phyloP scores from a whole-genome alignment of 1,139 yeast genomes.

The Candida tropicalis region DNA sequence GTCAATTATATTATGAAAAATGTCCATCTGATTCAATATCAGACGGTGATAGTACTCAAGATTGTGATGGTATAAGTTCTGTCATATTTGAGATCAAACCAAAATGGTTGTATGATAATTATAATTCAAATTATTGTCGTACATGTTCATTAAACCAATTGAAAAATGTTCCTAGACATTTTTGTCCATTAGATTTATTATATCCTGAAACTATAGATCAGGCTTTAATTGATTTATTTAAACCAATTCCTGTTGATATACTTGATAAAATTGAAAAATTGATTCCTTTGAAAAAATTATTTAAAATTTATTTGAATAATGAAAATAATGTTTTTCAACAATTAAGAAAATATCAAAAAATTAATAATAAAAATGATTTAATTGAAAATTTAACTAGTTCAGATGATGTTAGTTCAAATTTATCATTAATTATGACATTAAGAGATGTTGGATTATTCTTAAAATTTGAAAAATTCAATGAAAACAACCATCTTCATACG shows the following conservation, averaged over 20 bases:
- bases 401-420: conserved; percentile 46
- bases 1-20: conserved; percentile 32
- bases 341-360: conserved; percentile 39
- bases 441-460: conserved; percentile 58
- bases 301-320: conserved; percentile 29
- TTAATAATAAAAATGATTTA: conserved; percentile 36
- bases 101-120: conserved; percentile 50
- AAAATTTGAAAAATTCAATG: conserved; percentile 40
- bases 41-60: neutral
- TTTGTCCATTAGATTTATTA: conserved; percentile 47
- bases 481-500: conserved; percentile 32
- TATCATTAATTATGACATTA: conserved; percentile 55
- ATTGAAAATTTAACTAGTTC: conserved; percentile 37
- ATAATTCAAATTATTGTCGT: conserved; percentile 41
- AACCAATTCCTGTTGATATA: conserved; percentile 27
- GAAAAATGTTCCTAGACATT: conserved; percentile 38
- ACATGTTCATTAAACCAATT: conserved; percentile 47
- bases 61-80: conserved; percentile 23
- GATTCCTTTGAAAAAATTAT: conserved; percentile 34
- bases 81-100: conserved; percentile 49
- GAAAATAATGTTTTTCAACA: conserved; percentile 42
- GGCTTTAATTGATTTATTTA: conserved; percentile 39
- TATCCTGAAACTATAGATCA: conserved; percentile 33
- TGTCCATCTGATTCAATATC: no score
- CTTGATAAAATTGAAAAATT: conserved; percentile 23